Evolutionary conservation across 2,329 filamentous ascomycete genomes (phyloP).

Genomic region (Botrytis tulipae): DNA sequence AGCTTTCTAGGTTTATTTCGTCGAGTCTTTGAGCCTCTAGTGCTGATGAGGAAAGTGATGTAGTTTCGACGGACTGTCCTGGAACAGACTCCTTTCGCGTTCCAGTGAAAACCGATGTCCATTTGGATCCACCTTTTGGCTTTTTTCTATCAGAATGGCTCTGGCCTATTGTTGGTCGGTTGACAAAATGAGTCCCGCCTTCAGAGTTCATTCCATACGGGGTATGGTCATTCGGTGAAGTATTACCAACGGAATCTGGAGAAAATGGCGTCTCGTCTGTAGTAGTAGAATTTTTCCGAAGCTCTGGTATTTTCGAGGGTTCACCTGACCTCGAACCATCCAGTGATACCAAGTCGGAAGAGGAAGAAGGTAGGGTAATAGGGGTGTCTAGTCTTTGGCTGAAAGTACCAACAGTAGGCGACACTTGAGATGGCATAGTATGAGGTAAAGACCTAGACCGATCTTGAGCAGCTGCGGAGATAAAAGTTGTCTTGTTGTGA

Average conservation of each 20-base stretch:
- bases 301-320: slow-evolving; percentile 6
- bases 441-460: slow-evolving; percentile 27
- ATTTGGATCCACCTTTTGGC: slow-evolving; percentile 36
- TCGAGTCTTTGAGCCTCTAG: slow-evolving; percentile 41
- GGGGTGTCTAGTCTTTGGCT: slow-evolving; percentile 24
- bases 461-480: slow-evolving; percentile 19
- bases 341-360: slow-evolving; percentile 25
- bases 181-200: slow-evolving; percentile 21
- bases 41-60: slow-evolving; percentile 41
- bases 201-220: slow-evolving; percentile 18
- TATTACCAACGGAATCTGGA: slow-evolving; percentile 19
- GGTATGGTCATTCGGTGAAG: slow-evolving; percentile 20
- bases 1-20: slow-evolving; percentile 41
- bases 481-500: slow-evolving; percentile 23
- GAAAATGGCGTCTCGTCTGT: slow-evolving; percentile 25
- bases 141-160: slow-evolving; percentile 17
- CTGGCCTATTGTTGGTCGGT: slow-evolving; percentile 20
- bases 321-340: slow-evolving; percentile 25
- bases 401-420: slow-evolving; percentile 22
- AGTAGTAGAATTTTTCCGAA: slow-evolving; percentile 12
- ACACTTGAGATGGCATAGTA: slow-evolving; percentile 27
- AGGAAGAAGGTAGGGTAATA: slow-evolving; percentile 24
- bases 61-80: slow-evolving; percentile 39
- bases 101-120: slow-evolving; percentile 35
- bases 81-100: slow-evolving; percentile 34